Conservation (phyloP, 345 rosid genomes). For the Brassica carinata region DNA sequence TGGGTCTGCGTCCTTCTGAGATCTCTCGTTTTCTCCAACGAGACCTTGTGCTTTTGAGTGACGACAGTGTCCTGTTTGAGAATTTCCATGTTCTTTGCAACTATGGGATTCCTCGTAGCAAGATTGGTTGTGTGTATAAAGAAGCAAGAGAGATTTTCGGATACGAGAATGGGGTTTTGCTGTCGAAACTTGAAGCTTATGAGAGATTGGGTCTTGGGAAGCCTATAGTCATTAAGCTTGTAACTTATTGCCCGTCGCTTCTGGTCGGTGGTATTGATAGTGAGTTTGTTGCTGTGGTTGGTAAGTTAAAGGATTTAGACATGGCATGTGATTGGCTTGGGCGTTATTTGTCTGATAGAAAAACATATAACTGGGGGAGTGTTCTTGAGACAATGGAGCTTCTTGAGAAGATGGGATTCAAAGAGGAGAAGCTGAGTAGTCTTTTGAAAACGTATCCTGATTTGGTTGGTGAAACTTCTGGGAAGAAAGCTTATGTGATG, state of each 20-base stretch:
- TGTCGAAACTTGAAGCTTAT: slow-evolving; percentile 54
- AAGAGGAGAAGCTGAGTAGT: slow-evolving; percentile 47
- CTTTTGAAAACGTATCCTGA: slow-evolving; percentile 55
- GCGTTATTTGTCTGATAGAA: slow-evolving; percentile 44
- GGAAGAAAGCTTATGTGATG: slow-evolving; percentile 57
- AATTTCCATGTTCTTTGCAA: slow-evolving; percentile 66
- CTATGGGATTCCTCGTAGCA: slow-evolving; percentile 59
- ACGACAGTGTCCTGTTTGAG: slow-evolving; percentile 59
- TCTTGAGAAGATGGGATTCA: slow-evolving; percentile 57
- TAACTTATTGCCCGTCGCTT: slow-evolving; percentile 54
- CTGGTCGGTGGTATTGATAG: slow-evolving; percentile 54
- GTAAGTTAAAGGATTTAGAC: slow-evolving; percentile 50
- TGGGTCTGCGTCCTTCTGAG: slow-evolving; percentile 63
- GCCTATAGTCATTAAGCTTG: slow-evolving; percentile 46
- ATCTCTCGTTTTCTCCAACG: slow-evolving; percentile 48
- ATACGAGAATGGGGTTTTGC: slow-evolving; percentile 54
- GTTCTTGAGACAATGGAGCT: slow-evolving; percentile 57
- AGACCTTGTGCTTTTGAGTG: slow-evolving; percentile 60
- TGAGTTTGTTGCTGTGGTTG: slow-evolving; percentile 55
- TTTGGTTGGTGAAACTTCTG: slow-evolving; percentile 59
- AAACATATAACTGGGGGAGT: slow-evolving; percentile 62
- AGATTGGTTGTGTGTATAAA: slow-evolving; percentile 62
- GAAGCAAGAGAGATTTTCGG: slow-evolving; percentile 59
- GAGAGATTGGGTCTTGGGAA: slow-evolving; percentile 62
- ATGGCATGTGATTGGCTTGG: slow-evolving; percentile 56